phyloP scores from a whole-genome alignment of 2,329 filamentous ascomycete species.

The Graphium sp. region DNA sequence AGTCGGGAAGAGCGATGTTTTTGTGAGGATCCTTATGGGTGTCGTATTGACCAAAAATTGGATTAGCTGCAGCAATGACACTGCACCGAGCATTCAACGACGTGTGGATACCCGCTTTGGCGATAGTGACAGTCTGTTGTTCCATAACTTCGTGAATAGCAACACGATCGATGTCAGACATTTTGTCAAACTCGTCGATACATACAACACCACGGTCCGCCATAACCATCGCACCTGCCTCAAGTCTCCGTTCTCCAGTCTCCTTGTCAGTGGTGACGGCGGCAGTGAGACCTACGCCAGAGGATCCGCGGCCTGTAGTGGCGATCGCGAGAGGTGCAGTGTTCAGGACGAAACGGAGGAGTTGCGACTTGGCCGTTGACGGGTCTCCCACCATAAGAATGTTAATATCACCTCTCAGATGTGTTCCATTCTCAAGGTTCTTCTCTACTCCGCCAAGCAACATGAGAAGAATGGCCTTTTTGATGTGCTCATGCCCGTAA shows the following conservation, averaged over 20 bases:
- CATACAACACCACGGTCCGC: slow-evolving; percentile 93
- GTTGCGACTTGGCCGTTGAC: slow-evolving; percentile 95
- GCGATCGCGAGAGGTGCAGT: slow-evolving; percentile 93
- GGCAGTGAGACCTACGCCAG: slow-evolving; percentile 91
- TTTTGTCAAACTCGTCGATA: slow-evolving; percentile 99
- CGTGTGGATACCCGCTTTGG: slow-evolving; percentile 95
- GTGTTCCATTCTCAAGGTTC: slow-evolving; percentile 93
- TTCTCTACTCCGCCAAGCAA: slow-evolving; percentile 93
- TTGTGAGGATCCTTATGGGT: slow-evolving; percentile 97
- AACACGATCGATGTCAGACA: slow-evolving; percentile 95
- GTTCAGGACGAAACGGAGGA: slow-evolving; percentile 91
- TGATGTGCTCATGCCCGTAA: slow-evolving; percentile 92
- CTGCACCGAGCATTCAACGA: slow-evolving; percentile 93
- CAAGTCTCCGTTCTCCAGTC: slow-evolving; percentile 83
- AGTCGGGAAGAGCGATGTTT: slow-evolving; percentile 95
- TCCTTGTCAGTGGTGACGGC: slow-evolving; percentile 96
- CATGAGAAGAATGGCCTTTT: slow-evolving; percentile 93
- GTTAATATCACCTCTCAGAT: slow-evolving; percentile 96
- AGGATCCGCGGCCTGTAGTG: slow-evolving; percentile 90
- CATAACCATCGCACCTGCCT: slow-evolving; percentile 97
- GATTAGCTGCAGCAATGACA: slow-evolving; percentile 91
- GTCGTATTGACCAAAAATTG: slow-evolving; percentile 96
- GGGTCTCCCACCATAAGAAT: slow-evolving; percentile 98
- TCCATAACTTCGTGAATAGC: slow-evolving; percentile 99
- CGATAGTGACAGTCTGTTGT: slow-evolving; percentile 97